These are phyloP conservation scores for Candida labiduridarum DNA, from an alignment of 1,139 yeast species.

Conservation along the genomic window DNA sequence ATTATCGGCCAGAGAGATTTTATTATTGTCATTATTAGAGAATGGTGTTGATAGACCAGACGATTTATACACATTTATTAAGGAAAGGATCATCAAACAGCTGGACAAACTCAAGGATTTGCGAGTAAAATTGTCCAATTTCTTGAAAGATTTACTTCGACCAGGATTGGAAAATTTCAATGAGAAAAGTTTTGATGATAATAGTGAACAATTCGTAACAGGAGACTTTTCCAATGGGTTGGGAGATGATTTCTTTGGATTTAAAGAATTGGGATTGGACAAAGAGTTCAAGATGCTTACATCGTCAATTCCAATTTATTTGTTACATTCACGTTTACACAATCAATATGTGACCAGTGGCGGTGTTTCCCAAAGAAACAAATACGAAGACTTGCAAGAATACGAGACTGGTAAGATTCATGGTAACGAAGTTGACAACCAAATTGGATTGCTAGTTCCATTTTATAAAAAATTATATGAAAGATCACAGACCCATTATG, in stretches of 20 bases:
- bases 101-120: slow-evolving; percentile 70
- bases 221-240: slow-evolving; percentile 93
- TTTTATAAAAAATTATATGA: slow-evolving; percentile 55
- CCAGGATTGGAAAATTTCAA: slow-evolving; percentile 78
- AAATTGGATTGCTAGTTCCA: slow-evolving; percentile 62
- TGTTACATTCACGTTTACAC: slow-evolving; percentile 77
- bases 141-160: slow-evolving; percentile 77
- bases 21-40: slow-evolving; percentile 69
- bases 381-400: slow-evolving; percentile 64
- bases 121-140: slow-evolving; percentile 65
- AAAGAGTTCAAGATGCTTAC: slow-evolving; percentile 88
- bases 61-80: slow-evolving; percentile 71
- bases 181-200: slow-evolving; percentile 82
- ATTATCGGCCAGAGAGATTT: slow-evolving; percentile 45
- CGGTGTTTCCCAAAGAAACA: slow-evolving; percentile 49
- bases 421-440: slow-evolving; percentile 53
- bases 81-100: slow-evolving; percentile 73
- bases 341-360: slow-evolving; percentile 48
- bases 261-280: slow-evolving; percentile 89
- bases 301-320: slow-evolving; percentile 84
- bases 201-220: slow-evolving; percentile 89
- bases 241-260: slow-evolving; percentile 97
- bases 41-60: slow-evolving; percentile 86
- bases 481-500: slow-evolving; percentile 49
- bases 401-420: slow-evolving; percentile 49